Evolutionary conservation across 2,329 filamentous ascomycete species (phyloP).

Genomic region (Cyphellophora attinorum): DNA sequence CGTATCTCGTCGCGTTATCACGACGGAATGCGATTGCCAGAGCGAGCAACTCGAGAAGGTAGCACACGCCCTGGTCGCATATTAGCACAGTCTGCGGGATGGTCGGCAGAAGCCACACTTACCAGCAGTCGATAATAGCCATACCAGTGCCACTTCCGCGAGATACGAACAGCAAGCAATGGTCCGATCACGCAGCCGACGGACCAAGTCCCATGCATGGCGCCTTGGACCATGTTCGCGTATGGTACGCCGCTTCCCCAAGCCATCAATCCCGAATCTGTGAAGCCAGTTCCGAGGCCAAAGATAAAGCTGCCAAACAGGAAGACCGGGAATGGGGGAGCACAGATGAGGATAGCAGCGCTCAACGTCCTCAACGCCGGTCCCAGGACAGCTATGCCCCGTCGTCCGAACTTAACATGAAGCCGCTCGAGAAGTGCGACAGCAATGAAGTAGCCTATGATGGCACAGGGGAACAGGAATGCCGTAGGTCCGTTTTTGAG

Average conservation of each 20-base stretch:
- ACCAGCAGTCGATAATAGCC: conserved; percentile 31
- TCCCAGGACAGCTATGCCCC: conserved; percentile 31
- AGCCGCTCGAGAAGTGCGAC: conserved; percentile 30
- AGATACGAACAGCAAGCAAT: conserved; percentile 24
- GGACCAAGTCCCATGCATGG: conserved; percentile 33
- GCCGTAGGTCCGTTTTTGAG: conserved; percentile 35
- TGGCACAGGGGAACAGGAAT: conserved; percentile 33
- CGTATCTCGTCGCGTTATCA: conserved; percentile 25
- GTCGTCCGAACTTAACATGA: conserved; percentile 32
- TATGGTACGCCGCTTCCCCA: conserved; percentile 33
- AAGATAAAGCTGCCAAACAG: conserved; percentile 24
- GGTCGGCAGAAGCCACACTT: too few species aligned
- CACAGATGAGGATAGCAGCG: conserved; percentile 20
- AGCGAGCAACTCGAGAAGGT: conserved; percentile 8
- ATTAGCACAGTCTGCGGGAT: too few species aligned
- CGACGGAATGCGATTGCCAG: conserved; percentile 28
- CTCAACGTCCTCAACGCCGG: conserved; percentile 28
- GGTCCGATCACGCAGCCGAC: conserved; percentile 30
- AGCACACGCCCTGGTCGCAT: too few species aligned
- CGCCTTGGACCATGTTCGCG: conserved; percentile 30
- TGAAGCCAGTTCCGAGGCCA: conserved; percentile 29
- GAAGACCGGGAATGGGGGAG: conserved; percentile 24
- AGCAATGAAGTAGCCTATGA: conserved; percentile 35
- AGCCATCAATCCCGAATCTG: conserved; percentile 37
- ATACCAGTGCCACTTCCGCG: conserved; percentile 24